Base-by-base conservation (phyloP, 1,284 basidiomycete species). In the Microbotryum silenes-acaulis region DNA sequence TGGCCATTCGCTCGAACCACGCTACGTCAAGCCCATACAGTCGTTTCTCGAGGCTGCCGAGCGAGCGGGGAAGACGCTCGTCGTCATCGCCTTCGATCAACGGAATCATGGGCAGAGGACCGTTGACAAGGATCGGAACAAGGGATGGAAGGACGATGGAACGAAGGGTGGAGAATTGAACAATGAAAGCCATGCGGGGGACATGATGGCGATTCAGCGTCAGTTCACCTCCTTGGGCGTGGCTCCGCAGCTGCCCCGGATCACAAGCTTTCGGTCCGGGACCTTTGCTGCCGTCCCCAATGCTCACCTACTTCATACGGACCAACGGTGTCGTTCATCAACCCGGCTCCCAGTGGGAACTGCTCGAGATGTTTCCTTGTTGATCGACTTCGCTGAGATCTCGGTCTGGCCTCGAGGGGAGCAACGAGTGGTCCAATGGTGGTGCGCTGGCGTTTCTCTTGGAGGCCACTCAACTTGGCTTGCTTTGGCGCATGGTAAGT, bases 391-490 rank as follows among this genome's bases (percentile, higher is more conserved):
- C 72, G 78, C 94, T 3, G 83, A 86, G 0, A 73, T 84, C 1
- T 88, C 86, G 74, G 75, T 94, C 25, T 94, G 87, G 72, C 89
- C 89, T 0, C 71, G 78, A 23, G 83, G 79, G 16, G 85, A 91
- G 67, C 79, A 83, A 14, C 74, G 70, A 6, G 81, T 94, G 48
- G 79, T 77, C 4, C 80, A 84, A 62, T 93, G 85, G 83, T 83
- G 84, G 44, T 73, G 76, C 18, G 79, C 81, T 1, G 89, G 89
- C 0, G 80, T 86, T 66, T 87, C 85, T 65, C 80, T 91, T 0
- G 88, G 89, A 0, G 88, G 88, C 0, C 89, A 91, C 71, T 79
- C 86, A 0, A 79, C 84, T 0, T 91, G 89, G 89, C 80, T 87
- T 44, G 77, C 80, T 1, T 78, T 89, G 46, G 74, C 77, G n/a